Conservation (phyloP, 1,284 basidiomycete genomes). For the Gomphus bonarii region DNA sequence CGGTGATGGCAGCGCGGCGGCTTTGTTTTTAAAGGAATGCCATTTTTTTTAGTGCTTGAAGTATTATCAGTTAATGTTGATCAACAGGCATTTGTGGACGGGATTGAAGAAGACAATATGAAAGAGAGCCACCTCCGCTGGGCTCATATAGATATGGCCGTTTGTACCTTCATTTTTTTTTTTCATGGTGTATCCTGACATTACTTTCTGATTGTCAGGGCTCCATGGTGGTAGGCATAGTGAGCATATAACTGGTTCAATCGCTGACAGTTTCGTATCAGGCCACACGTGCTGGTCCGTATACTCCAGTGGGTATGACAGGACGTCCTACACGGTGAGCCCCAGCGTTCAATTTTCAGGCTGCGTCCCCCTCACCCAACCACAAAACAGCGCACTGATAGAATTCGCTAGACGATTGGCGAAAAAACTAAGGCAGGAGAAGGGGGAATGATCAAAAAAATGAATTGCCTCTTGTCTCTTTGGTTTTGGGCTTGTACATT, state of each 20-base stretch:
- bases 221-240: neutral
- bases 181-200: neutral
- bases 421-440: neutral
- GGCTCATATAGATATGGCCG: conserved; percentile 84
- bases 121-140: conserved; percentile 47
- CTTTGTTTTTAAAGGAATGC: conserved; percentile 69
- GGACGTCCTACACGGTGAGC: conserved; percentile 65
- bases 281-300: conserved; percentile 46
- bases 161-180: neutral
- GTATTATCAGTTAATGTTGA: neutral
- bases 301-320: conserved; percentile 72
- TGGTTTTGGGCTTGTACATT: too few species aligned
- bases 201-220: neutral
- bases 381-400: conserved; percentile 20
- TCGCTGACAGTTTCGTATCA: conserved; percentile 14
- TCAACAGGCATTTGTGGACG: conserved; percentile 50
- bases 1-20: conserved; percentile 76
- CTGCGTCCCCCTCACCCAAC: neutral
- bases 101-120: conserved; percentile 46
- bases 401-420: conserved; percentile 26
- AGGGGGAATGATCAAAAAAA: too few species aligned
- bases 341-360: conserved; percentile 15
- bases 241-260: too few species aligned
- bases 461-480: too few species aligned
- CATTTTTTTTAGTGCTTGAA: neutral